Base-by-base conservation (phyloP, 192 early-diverging fungal species). In the Umbelopsis ramanniana region DNA sequence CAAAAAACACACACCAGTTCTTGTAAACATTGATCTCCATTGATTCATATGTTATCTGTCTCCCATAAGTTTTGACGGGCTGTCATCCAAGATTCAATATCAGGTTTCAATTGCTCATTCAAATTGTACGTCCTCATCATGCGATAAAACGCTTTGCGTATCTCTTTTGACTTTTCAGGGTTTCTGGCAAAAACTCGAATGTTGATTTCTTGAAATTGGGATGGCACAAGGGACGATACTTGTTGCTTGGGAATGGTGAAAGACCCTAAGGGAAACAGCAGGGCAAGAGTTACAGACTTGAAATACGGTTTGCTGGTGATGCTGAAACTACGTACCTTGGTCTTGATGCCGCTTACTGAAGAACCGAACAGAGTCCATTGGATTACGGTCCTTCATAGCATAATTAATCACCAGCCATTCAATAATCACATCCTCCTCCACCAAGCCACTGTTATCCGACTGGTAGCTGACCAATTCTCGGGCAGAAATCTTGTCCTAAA, bases 371-470 rank as follows among this genome's bases (percentile, higher is more conserved):
- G 72, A 73, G 67, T 97, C 92, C 15, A 96, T 88, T 0, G 94
- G 94, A 76, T 96, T 95, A 40, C 86, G 81, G 52, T 88, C 86
- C 53, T 87, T 87, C 89, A 93, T 89, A 19, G 92, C 92, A 73
- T 92, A 94, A 75, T 92, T 88, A 12, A 94, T 86, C 19, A 80
- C 85, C 7, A 87, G 55, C 69, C 85, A 87, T 66, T 94, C 83
- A 2, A 93, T 79, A 72, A 92, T 87, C 17, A 95, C 86, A 70
- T 95, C 93, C 4, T 84, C 74, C 74, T 87, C 85, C 5, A 52
- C 71, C 53, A 94, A 81, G 69, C 83, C 75, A 14, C 38, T 17
- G 14, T 55, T 60, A 26, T 80, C 73, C 4, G 72, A 67, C 52
- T 92, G 89, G 70, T 89, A 80, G 8, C 81, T 83, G 22, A 90